Evolutionary conservation across 441 rosid species (phyloP).

Genomic region (Rhodomyrtus psidioides): DNA sequence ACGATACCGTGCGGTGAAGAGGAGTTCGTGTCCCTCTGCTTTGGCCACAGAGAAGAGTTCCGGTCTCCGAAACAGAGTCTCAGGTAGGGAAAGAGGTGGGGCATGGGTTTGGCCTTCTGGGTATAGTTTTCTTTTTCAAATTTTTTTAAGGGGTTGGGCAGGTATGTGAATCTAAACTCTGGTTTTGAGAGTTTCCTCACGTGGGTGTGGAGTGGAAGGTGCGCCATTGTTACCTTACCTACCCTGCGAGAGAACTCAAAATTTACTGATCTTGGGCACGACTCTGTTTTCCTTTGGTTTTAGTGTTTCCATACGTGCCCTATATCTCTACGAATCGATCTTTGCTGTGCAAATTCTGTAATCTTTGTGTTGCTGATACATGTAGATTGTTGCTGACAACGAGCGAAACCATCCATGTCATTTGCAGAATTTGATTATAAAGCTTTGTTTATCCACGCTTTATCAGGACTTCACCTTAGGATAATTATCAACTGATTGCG

Average conservation of each 20-base stretch:
- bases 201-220: background rate
- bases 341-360: no score
- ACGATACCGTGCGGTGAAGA: conserved; percentile 6
- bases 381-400: no score
- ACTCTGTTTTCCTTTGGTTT: background rate
- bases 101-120: background rate
- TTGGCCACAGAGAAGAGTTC: background rate
- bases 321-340: no score
- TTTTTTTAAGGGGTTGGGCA: background rate
- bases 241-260: background rate
- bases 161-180: background rate
- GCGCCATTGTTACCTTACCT: background rate
- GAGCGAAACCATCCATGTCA: no score
- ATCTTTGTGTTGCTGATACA: no score
- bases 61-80: background rate
- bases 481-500: background rate
- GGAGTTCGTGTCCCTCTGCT: background rate
- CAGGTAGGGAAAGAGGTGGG: background rate
- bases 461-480: background rate
- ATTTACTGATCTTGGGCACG: no score
- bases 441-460: background rate
- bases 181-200: background rate
- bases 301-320: background rate
- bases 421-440: no score
- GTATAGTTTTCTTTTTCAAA: background rate